Evolutionary conservation across 169 alveolate genomes (phyloP).

Genomic region (Plasmodium blacklocki): DNA sequence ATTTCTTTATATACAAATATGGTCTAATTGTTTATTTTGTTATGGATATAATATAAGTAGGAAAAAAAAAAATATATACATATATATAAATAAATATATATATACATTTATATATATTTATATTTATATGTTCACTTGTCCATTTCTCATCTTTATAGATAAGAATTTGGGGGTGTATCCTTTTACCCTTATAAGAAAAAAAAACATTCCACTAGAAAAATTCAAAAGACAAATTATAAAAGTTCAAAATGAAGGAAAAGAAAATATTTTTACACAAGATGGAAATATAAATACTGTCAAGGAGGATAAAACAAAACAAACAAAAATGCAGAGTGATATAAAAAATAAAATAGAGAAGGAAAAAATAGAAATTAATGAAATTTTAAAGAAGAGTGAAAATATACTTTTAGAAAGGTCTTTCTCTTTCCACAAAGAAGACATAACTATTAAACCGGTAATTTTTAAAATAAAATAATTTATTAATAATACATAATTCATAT

Average conservation of each 20-base stretch:
- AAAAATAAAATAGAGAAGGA: conserved; percentile 13
- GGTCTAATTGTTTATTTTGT: neutral
- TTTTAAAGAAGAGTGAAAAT: conserved; percentile 40
- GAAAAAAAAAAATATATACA: neutral
- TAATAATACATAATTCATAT: neutral
- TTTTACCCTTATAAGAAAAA: neutral
- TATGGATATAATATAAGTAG: conserved; percentile 22
- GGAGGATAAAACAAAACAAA: conserved; percentile 9
- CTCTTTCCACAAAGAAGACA: conserved; percentile 27
- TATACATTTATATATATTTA: neutral
- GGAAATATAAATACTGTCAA: neutral
- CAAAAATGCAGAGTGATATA: neutral
- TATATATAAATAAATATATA: too few species aligned
- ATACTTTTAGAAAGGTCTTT: conserved; percentile 57
- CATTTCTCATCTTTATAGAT: neutral
- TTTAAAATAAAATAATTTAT: neutral
- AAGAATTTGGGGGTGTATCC: too few species aligned
- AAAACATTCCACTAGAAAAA: too few species aligned
- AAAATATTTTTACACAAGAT: neutral
- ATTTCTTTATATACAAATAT: conserved; percentile 1
- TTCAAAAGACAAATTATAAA: neutral
- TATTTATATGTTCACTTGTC: neutral
- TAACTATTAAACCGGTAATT: conserved; percentile 62
- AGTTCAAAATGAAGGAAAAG: neutral
- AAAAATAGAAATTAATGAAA: conserved; percentile 51